These are phyloP conservation scores for Chlorella sp. DNA, from an alignment of 139 green algal genomes.

Conservation along the genomic window DNA sequence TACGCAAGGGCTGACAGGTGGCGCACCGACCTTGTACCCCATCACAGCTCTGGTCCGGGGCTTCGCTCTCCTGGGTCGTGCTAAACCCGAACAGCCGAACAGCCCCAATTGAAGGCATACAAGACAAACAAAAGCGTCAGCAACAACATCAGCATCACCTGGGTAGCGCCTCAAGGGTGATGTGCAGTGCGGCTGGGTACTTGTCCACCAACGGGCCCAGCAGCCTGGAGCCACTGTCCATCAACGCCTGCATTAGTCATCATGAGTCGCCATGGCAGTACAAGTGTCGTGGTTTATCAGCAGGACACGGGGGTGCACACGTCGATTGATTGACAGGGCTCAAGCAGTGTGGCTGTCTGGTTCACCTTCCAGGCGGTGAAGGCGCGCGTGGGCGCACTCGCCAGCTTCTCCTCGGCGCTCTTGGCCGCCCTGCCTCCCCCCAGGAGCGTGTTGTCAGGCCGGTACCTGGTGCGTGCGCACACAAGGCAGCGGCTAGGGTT, in stretches of 20 bases:
- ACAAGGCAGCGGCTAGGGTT: no score
- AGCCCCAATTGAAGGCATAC: neutral
- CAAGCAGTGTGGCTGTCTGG: neutral
- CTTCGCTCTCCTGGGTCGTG: no score
- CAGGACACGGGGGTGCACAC: no score
- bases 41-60: no score
- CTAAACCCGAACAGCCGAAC: no score
- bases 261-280: no score
- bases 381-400: neutral
- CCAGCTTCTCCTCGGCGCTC: neutral
- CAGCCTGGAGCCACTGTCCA: conserved; percentile 1
- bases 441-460: neutral
- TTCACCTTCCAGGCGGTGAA: neutral
- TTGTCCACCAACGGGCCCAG: conserved; percentile 13
- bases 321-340: no score
- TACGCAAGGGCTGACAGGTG: no score
- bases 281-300: no score
- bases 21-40: no score
- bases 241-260: conserved; percentile 12
- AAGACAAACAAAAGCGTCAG: neutral
- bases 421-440: neutral
- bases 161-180: conserved; percentile 2
- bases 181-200: conserved; percentile 17
- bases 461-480: no score
- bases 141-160: neutral